These are phyloP conservation scores for Pleurotus salmoneostramineus DNA, from an alignment of 768 basidiomycete genomes.

Conservation along the genomic window DNA sequence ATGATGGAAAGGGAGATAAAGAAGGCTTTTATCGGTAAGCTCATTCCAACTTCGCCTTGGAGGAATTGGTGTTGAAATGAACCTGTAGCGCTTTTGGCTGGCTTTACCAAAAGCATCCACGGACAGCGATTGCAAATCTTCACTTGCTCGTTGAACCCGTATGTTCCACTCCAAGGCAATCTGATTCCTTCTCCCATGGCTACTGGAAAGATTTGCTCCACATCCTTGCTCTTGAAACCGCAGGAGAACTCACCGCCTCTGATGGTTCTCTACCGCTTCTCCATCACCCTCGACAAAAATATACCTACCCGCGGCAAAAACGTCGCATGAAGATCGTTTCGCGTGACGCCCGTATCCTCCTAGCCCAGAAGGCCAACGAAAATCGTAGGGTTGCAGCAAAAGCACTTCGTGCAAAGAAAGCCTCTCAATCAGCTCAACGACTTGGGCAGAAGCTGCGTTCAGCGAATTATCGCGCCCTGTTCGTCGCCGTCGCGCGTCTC, in stretches of 20 bases:
- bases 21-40: conserved; percentile 55
- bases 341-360: conserved; percentile 19
- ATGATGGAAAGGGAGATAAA: conserved; percentile 62
- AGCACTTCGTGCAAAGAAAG: conserved; percentile 18
- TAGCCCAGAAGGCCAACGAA: conserved; percentile 13
- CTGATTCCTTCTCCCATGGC: conserved; percentile 40
- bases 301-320: conserved; percentile 7
- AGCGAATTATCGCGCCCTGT: conserved; percentile 57
- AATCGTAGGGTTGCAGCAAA: conserved; percentile 18
- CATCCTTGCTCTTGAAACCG: conserved; percentile 56
- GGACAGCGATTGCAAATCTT: conserved; percentile 65
- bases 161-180: conserved; percentile 29
- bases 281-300: conserved; percentile 15
- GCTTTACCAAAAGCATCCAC: conserved; percentile 65
- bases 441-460: conserved; percentile 39
- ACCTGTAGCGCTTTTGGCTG: conserved; percentile 51
- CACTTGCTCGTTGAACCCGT: conserved; percentile 48
- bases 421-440: conserved; percentile 24
- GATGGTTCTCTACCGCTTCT: conserved; percentile 20
- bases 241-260: conserved; percentile 40
- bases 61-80: neutral
- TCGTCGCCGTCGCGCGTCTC: conserved; percentile 56
- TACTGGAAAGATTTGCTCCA: conserved; percentile 78
- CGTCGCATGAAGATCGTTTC: conserved; percentile 11
- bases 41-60: neutral